phyloP scores from a whole-genome alignment of 163 green algal species.

The Volvox carteri region DNA sequence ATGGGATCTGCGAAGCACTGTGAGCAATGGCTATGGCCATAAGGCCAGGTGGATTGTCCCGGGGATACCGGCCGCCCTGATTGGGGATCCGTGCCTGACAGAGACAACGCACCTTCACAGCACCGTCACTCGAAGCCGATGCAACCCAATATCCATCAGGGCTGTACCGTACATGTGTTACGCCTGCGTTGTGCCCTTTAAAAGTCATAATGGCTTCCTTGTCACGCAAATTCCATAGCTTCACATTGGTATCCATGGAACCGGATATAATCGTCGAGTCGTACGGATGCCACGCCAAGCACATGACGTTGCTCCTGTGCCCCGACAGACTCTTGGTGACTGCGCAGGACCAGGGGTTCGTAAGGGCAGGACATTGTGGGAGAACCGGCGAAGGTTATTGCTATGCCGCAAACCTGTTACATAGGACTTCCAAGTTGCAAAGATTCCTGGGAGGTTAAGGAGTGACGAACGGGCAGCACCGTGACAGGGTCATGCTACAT shows the following conservation, averaged over 20 bases:
- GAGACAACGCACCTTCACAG: slow-evolving; percentile 79
- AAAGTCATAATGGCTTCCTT: slow-evolving; percentile 84
- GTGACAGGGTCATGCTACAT: too few species aligned
- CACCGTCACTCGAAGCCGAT: slow-evolving; percentile 79
- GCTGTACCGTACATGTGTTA: slow-evolving; percentile 82
- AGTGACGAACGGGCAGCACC: too few species aligned
- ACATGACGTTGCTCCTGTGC: slow-evolving; percentile 80
- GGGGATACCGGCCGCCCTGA: too few species aligned
- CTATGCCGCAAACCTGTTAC: too few species aligned
- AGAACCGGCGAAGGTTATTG: too few species aligned
- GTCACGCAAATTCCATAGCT: slow-evolving; percentile 87
- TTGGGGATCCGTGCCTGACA: too few species aligned
- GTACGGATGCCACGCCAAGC: slow-evolving; percentile 81
- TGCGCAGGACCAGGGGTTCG: slow-evolving; percentile 57
- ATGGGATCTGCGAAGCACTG: too few species aligned
- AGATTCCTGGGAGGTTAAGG: too few species aligned
- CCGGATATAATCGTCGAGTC: slow-evolving; percentile 67
- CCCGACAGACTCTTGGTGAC: slow-evolving; percentile 81
- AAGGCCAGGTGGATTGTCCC: too few species aligned
- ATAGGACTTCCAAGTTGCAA: too few species aligned
- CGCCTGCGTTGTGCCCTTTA: slow-evolving; percentile 80
- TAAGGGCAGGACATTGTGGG: too few species aligned
- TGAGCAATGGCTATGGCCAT: too few species aligned
- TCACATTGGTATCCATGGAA: slow-evolving; percentile 89
- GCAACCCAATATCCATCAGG: slow-evolving; percentile 88